Percentiles rank a stretch among this genome's conserved stretches.
Evolutionary conservation across 805 yeast species (phyloP).

Genomic region (Schizosaccharomyces osmophilus): DNA sequence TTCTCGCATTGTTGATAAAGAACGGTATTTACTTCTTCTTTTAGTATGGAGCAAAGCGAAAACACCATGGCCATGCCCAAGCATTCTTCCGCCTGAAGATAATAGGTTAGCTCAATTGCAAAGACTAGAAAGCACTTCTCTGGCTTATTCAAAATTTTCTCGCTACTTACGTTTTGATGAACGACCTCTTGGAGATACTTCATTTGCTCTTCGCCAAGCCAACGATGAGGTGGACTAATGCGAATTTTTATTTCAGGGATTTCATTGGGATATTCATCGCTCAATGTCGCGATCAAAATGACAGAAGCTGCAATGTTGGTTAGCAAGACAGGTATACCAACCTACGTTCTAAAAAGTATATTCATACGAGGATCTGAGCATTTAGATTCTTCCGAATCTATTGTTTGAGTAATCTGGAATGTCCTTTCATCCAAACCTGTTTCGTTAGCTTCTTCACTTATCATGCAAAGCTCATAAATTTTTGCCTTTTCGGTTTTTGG

Average conservation of each 20-base stretch:
- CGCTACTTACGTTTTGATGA: neutral
- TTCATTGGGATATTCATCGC: neutral
- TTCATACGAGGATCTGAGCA: neutral
- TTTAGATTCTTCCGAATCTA: neutral
- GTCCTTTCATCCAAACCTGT: neutral
- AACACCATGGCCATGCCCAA: constrained; percentile 4
- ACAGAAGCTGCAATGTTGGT: neutral
- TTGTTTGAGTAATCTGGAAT: neutral
- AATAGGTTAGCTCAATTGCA: neutral
- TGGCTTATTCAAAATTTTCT: neutral
- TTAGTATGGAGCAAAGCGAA: neutral
- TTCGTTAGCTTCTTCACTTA: neutral
- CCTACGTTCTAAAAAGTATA: neutral
- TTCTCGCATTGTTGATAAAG: neutral
- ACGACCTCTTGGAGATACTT: neutral
- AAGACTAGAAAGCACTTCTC: neutral
- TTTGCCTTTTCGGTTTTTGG: neutral
- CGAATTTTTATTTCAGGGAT: neutral
- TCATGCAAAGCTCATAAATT: neutral
- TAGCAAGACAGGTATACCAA: neutral
- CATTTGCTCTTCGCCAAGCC: neutral
- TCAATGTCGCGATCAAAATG: neutral
- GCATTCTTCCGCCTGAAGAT: constrained; percentile 9
- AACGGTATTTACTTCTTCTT: neutral
- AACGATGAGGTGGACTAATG: neutral